A percentile compares a stretch with the other conserved stretches of the same genome.
These are phyloP conservation scores for Psidium guajava DNA, from an alignment of 345 rosid genomes.

Conservation along the genomic window DNA sequence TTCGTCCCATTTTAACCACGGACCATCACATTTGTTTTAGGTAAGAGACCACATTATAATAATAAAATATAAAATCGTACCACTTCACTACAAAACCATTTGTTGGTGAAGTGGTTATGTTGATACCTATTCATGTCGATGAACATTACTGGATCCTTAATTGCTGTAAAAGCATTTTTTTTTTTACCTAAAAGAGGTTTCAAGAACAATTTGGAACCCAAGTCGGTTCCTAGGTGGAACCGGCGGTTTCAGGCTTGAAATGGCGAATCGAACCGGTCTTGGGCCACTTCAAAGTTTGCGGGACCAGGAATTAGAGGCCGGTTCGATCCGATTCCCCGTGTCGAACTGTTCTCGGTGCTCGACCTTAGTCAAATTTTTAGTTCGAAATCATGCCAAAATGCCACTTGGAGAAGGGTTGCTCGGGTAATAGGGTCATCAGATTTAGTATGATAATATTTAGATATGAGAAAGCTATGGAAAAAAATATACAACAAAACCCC, in stretches of 20 bases:
- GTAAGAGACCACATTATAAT: neutral
- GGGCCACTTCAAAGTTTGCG: rapidly evolving
- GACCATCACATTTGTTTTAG: neutral
- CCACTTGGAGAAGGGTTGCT: neutral
- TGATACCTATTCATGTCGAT: neutral
- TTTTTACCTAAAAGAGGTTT: neutral
- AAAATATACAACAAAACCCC: too few species aligned
- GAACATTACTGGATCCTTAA: neutral
- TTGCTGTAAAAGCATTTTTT: neutral
- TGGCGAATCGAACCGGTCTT: neutral
- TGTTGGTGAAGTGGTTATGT: neutral
- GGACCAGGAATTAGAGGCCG: neutral
- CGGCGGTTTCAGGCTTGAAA: neutral
- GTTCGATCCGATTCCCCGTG: neutral
- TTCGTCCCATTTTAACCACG: neutral
- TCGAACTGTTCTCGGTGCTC: neutral
- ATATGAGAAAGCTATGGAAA: too few species aligned
- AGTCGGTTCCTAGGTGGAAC: neutral
- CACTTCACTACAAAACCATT: neutral
- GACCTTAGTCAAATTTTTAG: neutral
- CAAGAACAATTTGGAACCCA: neutral
- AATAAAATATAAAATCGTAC: neutral
- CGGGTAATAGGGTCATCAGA: neutral
- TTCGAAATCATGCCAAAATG: neutral
- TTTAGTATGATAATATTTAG: neutral